Base-by-base conservation (phyloP, 371 early-diverging fungal genomes). In the Mortierella sp. region DNA sequence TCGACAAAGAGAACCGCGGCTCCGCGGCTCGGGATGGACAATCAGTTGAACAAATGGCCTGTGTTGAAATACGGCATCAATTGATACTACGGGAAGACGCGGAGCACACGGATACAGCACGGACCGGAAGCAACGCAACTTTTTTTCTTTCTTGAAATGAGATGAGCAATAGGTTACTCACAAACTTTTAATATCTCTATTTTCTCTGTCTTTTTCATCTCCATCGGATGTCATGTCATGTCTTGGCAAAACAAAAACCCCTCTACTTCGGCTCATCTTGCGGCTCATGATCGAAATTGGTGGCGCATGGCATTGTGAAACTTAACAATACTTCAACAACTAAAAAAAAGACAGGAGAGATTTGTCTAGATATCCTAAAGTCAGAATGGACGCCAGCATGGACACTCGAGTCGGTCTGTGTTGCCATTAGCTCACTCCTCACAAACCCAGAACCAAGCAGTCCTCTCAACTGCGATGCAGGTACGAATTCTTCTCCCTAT, bases 381-480 rank as follows among this genome's bases (percentile, higher is more conserved):
- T 91, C 94, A 44, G 95, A 92, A 76, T 96, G 97, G 97, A 94
- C 95, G 54, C 96, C 97, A 7, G 95, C 96, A 28, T 96, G 96
- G 96, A 96, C 94, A 19, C 88, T 96, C 8, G 90, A 92, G 75
- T 93, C 95, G 5, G 92, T 94, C 0, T 89, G 94, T 42, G 83
- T 96, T 50, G 96, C 97, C 38, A 92, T 96, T 28, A 92, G 92
- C 34, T 89, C 94, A 48, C 89, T 96, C 54, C 84, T 96, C 13
- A 91, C 92, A 28, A 92, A 94, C 74, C 97, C 97, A 26, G 96
- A 95, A 80, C 96, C 97, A 48, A 91, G 92, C 82, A 96, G 96
- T 74, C 99, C 99, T 11, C 90, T 99, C 38, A 99, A 99, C 86
- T 96, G 97, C 85, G 98, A 99, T 88, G 98, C 97, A 72, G 91